Evolutionary conservation across 1,284 basidiomycete genomes (phyloP).

Genomic region (Boletellus deceptivus): DNA sequence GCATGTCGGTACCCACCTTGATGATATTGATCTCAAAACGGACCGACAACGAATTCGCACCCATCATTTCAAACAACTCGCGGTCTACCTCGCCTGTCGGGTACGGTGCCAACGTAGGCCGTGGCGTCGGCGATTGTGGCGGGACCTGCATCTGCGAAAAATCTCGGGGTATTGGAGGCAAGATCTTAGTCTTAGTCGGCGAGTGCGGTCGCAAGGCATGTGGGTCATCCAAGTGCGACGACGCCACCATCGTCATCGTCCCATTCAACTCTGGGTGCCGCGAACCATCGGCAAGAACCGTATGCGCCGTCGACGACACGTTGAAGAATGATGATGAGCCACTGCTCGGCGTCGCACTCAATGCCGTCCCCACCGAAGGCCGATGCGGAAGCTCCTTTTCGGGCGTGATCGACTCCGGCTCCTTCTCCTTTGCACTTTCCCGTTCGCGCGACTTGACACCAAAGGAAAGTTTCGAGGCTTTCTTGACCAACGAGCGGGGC

Average conservation of each 20-base stretch:
- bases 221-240: constrained; percentile 33
- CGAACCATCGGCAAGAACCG: constrained; percentile 40
- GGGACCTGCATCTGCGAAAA: constrained; percentile 32
- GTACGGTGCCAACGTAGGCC: constrained; percentile 40
- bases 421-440: constrained; percentile 40
- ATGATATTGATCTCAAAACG: constrained; percentile 94
- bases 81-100: constrained; percentile 65
- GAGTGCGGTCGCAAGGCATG: constrained; percentile 38
- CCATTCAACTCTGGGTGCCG: constrained; percentile 27
- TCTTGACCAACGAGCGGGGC: constrained; percentile 61
- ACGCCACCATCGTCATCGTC: constrained; percentile 26
- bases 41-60: constrained; percentile 77
- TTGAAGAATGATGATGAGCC: constrained; percentile 82
- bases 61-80: constrained; percentile 71
- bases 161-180: constrained; percentile 73
- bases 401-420: constrained; percentile 37
- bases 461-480: constrained; percentile 76
- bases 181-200: constrained; percentile 52
- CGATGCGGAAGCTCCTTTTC: constrained; percentile 48
- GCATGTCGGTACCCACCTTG: constrained; percentile 59
- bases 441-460: constrained; percentile 42
- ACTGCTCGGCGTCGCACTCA: constrained; percentile 63
- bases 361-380: constrained; percentile 52
- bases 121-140: constrained; percentile 26
- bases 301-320: constrained; percentile 55